Evolutionary conservation across 2,329 filamentous ascomycete genomes (phyloP), one percentile per base, ranked within the genome.

Genomic region (Coniochaeta sp.): DNA sequence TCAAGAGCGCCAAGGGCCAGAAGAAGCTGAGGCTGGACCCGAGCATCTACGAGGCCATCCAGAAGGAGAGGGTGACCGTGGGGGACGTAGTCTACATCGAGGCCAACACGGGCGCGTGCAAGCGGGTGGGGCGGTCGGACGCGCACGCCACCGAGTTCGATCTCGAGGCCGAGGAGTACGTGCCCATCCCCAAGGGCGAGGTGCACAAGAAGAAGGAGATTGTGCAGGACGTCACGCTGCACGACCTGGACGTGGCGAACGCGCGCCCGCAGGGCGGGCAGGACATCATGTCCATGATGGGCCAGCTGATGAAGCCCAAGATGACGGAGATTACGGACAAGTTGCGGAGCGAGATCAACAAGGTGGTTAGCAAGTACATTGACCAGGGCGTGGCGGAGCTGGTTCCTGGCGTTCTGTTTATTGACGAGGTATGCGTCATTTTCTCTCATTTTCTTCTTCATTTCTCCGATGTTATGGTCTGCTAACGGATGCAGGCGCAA

Each of bases 251-350:
- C 71, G 89, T 98, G 64, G 95, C 95, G 65, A 99, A 99, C 70
- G 90, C 95, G 16, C 83, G 93, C 69, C 95, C 95, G 4, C 92
- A 98, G 79, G 95, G 95, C 58, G 95, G 95, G 52, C 95, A 99
- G 80, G 95, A 99, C 74, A 96, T 99, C 66, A 98, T 99, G 93
- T 97, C 93, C 79, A 98, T 99, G 95, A 98, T 99, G 93, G 95
- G 95, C 69, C 95, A 99, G 77, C 79, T 99, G 71, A 97, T 98
- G 92, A 98, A 98, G 83, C 95, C 95, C 63, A 96, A 96, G 81
- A 97, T 97, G 87, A 99, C 95, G 6, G 95, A 99, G 75, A 98
- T 99, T 71, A 99, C 95, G 32, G 95, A 99, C 77, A 99, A 99
- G 80, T 80, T 99, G 70, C 86, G 95, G 62, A 81, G 85, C 60